Base-by-base conservation (phyloP, 2,329 filamentous ascomycete genomes). In the Fusarium sp. region DNA sequence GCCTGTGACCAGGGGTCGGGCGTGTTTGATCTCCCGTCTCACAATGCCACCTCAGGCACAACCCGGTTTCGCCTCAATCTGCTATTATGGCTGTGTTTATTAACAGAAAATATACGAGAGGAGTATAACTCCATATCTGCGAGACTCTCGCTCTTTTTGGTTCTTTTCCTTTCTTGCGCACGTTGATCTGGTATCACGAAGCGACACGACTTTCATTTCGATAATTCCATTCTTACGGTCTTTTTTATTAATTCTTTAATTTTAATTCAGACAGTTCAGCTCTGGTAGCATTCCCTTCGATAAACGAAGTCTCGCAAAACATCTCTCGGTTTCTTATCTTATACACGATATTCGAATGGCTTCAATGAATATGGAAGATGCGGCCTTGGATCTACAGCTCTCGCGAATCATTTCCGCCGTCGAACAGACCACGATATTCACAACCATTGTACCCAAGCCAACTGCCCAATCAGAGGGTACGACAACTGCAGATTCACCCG, bases 21-120 rank as follows among this genome's bases (percentile, higher is more conserved):
- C 38, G 51, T 73, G 66, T 77, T 61, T 74, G 66, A 77, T 77
- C 66, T 62, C n/a, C 62, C 68, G 75, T 77, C 75, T 77, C 75
- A 77, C 64, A 77, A 44, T 67, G 66, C 66, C 62, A 65, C 62
- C 62, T 69, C 67, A 57, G 62, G 61, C 66, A 64, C n/a, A 34
- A 72, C 56, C 75, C 75, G 75, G 75, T 77, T 77, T 77, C 75
- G 75, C 62, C 63, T 70, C 56, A 66, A 34, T 36, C 41, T 47
- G 28, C 32, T 28, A 39, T 45, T 17, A 57, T 42, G 47, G 58
- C 47, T 30, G 50, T 34, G 55, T 51, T 68, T 41, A 54, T 52
- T 60, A 36, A 47, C 24, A 38, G 10, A 20, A n/a, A 28, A 6
- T 30, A 36, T 42, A 56, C 51, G 54, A 26, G 26, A 30, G 32